A percentile compares a stretch with the other conserved stretches of the same genome.
phyloP scores from a whole-genome alignment of 1,139 yeast species.

The Pneumocystis canis region DNA sequence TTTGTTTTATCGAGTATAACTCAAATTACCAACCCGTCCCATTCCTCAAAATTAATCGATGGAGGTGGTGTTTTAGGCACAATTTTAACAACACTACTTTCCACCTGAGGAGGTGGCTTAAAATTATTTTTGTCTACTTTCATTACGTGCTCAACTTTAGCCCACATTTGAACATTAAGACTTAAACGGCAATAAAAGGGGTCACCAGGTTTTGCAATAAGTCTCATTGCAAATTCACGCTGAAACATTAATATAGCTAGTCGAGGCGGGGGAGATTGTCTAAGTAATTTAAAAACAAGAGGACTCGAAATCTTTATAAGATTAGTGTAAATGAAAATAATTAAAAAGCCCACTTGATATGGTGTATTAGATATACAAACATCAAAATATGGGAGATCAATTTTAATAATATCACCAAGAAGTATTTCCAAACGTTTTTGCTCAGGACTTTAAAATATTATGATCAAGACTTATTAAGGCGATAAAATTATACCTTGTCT shows the following conservation, averaged over 20 bases:
- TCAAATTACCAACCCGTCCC: slow-evolving; percentile 58
- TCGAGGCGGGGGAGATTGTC: slow-evolving; percentile 87
- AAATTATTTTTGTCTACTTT: slow-evolving; percentile 93
- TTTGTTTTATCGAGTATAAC: too few relatives aligned
- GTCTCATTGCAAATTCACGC: slow-evolving; percentile 85
- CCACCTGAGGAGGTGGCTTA: slow-evolving; percentile 98
- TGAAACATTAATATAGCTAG: slow-evolving; percentile 95
- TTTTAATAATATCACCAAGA: slow-evolving; percentile 90
- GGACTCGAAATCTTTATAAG: slow-evolving; percentile 60
- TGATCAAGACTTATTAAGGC: not conserved
- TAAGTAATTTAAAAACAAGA: slow-evolving; percentile 75
- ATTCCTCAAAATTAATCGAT: slow-evolving; percentile 76
- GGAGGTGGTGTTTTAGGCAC: slow-evolving; percentile 90
- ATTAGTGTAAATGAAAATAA: not conserved
- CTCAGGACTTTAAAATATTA: slow-evolving; percentile 49
- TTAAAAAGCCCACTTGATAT: slow-evolving; percentile 37
- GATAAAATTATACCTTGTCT: slow-evolving; percentile 27
- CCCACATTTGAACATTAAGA: slow-evolving; percentile 99
- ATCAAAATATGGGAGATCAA: slow-evolving; percentile 88
- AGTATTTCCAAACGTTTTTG: slow-evolving; percentile 82
- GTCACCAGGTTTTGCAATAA: slow-evolving; percentile 93
- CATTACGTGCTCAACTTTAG: slow-evolving; percentile 94
- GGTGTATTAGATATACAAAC: slow-evolving; percentile 96
- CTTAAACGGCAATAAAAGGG: slow-evolving; percentile 78
- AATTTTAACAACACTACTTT: slow-evolving; percentile 84